Percentiles rank a stretch among this genome's conserved stretches.
Conservation (phyloP, 139 green algal genomes). For the Chlamydomonas schloesseri region DNA sequence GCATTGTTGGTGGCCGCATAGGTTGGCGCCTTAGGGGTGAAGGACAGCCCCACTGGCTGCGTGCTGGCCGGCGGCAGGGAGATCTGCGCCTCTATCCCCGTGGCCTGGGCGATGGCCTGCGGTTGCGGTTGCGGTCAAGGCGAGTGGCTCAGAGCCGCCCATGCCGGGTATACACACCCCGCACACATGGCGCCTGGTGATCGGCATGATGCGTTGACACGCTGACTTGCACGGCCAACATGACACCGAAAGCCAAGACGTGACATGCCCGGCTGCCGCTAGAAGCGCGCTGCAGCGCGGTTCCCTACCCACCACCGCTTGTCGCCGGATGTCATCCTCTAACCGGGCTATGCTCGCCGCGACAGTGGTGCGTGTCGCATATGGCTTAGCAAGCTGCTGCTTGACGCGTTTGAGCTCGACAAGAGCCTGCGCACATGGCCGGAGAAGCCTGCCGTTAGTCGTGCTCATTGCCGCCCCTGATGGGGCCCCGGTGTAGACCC, state of each 20-base stretch:
- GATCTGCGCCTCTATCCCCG: background rate
- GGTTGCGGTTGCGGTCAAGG: too few relatives aligned
- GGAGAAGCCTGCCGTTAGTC: background rate
- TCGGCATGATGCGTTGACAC: too few relatives aligned
- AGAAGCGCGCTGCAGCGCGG: too few relatives aligned
- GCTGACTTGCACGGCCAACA: too few relatives aligned
- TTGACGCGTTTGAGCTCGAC: slow-evolving; percentile 56
- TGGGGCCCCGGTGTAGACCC: too few relatives aligned
- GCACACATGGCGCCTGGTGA: too few relatives aligned
- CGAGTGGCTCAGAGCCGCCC: too few relatives aligned
- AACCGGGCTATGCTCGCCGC: slow-evolving; percentile 46
- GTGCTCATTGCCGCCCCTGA: too few relatives aligned
- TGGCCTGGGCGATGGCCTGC: background rate
- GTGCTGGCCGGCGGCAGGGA: background rate
- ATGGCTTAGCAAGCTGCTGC: slow-evolving; percentile 52
- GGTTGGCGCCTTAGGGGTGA: slow-evolving; percentile 18
- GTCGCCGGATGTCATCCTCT: slow-evolving; percentile 49
- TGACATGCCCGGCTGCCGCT: too few relatives aligned
- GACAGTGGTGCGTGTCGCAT: slow-evolving; percentile 42
- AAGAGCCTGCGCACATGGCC: slow-evolving; percentile 49
- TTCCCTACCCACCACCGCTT: slow-evolving; percentile 43
- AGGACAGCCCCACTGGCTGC: background rate
- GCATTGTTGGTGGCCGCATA: slow-evolving; percentile 2
- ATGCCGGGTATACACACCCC: too few relatives aligned
- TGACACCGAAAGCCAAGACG: too few relatives aligned